Conservation (phyloP, 2,329 filamentous ascomycete genomes). For the Cladophialophora chaetospira region DNA sequence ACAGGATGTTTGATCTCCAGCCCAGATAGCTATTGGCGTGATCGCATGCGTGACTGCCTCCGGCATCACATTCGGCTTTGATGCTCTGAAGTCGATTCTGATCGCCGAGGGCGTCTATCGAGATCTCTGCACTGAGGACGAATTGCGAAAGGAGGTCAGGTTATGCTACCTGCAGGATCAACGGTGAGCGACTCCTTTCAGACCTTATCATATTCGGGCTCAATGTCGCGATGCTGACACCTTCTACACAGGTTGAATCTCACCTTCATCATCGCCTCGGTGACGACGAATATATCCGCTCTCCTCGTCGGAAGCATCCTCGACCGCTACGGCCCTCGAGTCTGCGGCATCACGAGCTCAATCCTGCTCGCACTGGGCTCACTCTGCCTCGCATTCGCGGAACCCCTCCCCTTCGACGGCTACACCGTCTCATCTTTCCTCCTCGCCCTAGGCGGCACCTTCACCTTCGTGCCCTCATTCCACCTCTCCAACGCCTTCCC, state of each 20-base stretch:
- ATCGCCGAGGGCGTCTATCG: constrained; percentile 73
- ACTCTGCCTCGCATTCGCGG: constrained; percentile 70
- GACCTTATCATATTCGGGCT: neutral
- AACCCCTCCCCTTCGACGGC: constrained; percentile 68
- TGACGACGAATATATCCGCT: constrained; percentile 82
- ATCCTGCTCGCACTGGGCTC: constrained; percentile 68
- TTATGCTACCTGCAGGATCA: constrained; percentile 61
- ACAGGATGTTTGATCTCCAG: constrained; percentile 25
- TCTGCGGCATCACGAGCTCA: constrained; percentile 71
- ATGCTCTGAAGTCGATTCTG: constrained; percentile 78
- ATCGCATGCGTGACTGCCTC: constrained; percentile 76
- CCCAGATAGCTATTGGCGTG: constrained; percentile 66
- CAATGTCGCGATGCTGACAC: no score
- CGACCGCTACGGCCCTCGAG: constrained; percentile 77
- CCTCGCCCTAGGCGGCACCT: constrained; percentile 75
- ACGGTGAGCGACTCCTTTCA: constrained; percentile 38
- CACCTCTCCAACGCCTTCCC: constrained; percentile 83
- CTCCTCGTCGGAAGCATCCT: constrained; percentile 82
- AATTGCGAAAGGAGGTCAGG: constrained; percentile 49
- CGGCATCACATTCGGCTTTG: constrained; percentile 81
- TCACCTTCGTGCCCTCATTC: constrained; percentile 78
- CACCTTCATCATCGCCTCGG: constrained; percentile 89
- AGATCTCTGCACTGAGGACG: constrained; percentile 60
- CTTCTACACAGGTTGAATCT: constrained; percentile 64
- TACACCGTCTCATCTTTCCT: constrained; percentile 74